These are phyloP conservation scores for Rhizophlyctis rosea DNA, from an alignment of 192 early-diverging fungal genomes.

Conservation along the genomic window DNA sequence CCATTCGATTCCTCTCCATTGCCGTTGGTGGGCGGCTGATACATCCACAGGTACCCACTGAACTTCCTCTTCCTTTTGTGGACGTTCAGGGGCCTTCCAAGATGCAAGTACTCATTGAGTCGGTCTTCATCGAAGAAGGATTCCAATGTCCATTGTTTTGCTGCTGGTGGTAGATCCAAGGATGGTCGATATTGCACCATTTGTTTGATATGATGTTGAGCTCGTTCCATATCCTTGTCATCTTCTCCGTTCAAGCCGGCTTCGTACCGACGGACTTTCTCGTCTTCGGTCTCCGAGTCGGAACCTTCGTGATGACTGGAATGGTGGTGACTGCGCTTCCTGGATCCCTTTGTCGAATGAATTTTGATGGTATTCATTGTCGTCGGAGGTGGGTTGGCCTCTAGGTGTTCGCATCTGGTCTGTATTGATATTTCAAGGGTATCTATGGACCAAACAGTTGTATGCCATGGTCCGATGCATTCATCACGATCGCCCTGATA, in stretches of 20 bases:
- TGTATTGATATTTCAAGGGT: constrained; percentile 19
- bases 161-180: constrained; percentile 28
- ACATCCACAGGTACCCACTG: constrained; percentile 51
- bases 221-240: constrained; percentile 13
- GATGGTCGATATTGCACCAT: constrained; percentile 31
- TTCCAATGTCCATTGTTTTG: constrained; percentile 19
- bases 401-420: constrained; percentile 42
- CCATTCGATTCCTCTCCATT: too few relatives aligned
- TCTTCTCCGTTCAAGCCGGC: constrained; percentile 16
- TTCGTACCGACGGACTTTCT: constrained; percentile 23
- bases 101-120: constrained; percentile 13
- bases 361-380: constrained; percentile 1
- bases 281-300: constrained; percentile 30
- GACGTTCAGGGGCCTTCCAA: constrained; percentile 29
- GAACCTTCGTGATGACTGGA: too few relatives aligned
- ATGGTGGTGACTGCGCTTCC: neutral
- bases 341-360: too few relatives aligned
- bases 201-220: constrained; percentile 15
- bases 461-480: constrained; percentile 34
- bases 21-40: too few relatives aligned
- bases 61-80: constrained; percentile 15
- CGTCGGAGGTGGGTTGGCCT: constrained; percentile 31
- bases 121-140: constrained; percentile 26
- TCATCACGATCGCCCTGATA: constrained; percentile 36
- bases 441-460: constrained; percentile 47